Evolutionary conservation across 2,329 filamentous ascomycete species (phyloP), one percentile per base, ranked within the genome.

Genomic region (Aurifilum marmelostoma): DNA sequence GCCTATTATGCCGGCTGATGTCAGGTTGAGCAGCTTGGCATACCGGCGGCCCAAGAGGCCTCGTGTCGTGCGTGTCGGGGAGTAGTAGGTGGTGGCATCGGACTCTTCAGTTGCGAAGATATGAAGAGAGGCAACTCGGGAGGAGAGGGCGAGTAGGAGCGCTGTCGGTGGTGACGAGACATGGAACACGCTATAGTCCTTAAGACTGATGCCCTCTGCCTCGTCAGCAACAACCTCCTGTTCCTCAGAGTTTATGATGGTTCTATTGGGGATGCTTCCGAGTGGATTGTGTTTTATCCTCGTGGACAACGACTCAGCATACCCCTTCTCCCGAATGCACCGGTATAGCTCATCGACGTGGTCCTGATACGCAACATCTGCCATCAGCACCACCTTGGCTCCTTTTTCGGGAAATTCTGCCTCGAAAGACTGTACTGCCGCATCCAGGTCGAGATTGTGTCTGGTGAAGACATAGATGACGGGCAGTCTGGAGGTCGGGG

Each of bases 401-500:
- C 83, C 79, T 73, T 84, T 87, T 56, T 91, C 86, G 0, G 85
- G 82, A 75, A 95, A 97, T 32, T 90, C 90, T 12, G 83, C 79
- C 73, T 85, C 84, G 78, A 98, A 95, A 0, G 87, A 85, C 6
- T 81, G 77, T 0, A 83, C 69, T 0, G 90, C 85, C 0, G 82
- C 79, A 1, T 88, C 85, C 56, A 90, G 79, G 70, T 93, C 85
- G 21, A 99, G 83, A 1, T 84, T 79, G 72, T 91, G 90, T 63
- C 85, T 86, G 0, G 96, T 99, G 77, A 96, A 98, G 69, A 97
- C 89, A 77, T 97, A 94, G 63, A 97, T 88, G 29, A 97, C 94
- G 0, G 95, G 94, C 65, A 98, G 81, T 67, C 94, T 85, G 14
- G 92, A 92, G 0, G 95, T 97, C 0, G 95, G 95, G 9, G 94